Conservation (phyloP, 2,329 filamentous ascomycete species). For the Verruconis gallopava region DNA sequence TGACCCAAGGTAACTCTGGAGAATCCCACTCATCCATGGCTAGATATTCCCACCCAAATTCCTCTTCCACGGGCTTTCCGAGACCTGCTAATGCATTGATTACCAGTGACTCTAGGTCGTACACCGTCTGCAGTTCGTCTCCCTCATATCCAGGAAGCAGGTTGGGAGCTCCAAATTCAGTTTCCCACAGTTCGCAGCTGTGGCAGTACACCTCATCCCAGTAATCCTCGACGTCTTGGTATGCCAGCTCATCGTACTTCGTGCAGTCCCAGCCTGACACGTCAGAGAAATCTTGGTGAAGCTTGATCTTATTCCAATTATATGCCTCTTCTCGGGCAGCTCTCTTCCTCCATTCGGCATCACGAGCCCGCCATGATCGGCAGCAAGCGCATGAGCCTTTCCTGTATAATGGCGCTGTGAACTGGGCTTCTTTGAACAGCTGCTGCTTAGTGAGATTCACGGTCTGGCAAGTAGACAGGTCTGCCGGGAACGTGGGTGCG, state of each 20-base stretch:
- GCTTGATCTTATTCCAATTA: background rate
- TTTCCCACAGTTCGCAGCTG: background rate
- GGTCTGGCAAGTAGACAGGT: background rate
- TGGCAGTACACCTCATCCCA: background rate
- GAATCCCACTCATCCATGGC: background rate
- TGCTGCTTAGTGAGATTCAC: background rate
- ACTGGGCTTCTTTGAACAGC: background rate
- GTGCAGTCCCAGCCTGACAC: background rate
- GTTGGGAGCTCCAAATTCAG: background rate
- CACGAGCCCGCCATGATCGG: background rate
- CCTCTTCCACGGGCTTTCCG: background rate
- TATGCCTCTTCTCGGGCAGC: background rate
- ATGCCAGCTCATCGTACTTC: background rate
- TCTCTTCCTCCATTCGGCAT: background rate
- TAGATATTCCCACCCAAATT: background rate
- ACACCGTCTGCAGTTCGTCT: background rate
- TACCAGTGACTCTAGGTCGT: background rate
- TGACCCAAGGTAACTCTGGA: background rate
- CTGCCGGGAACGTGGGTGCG: background rate
- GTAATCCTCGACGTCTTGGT: background rate
- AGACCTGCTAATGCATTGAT: background rate
- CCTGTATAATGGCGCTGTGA: background rate
- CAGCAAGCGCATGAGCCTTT: background rate
- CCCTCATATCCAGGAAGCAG: background rate
- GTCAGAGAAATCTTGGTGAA: background rate